Conservation (phyloP, 208 protist species). For the Acanthamoeba castellanii region DNA sequence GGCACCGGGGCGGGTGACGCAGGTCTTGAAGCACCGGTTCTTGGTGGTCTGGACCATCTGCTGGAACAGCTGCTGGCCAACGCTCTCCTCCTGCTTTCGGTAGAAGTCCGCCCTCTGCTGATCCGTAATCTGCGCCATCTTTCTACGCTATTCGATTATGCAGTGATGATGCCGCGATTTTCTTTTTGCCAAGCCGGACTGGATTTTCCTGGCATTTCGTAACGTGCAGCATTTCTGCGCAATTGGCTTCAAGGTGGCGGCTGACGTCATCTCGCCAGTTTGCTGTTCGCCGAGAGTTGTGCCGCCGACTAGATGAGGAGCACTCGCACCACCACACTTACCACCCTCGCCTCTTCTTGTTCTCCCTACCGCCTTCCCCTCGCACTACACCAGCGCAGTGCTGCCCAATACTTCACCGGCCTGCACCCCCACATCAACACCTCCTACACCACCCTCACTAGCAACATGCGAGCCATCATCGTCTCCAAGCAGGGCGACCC, state of each 20-base stretch:
- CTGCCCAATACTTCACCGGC: too few species aligned
- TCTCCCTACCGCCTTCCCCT: neutral
- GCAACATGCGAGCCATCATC: conserved; percentile 64
- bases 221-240: too few species aligned
- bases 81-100: neutral
- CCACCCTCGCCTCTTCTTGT: neutral
- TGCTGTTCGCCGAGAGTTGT: neutral
- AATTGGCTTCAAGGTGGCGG: too few species aligned
- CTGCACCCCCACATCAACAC: neutral
- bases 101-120: conserved; percentile 55
- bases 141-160: neutral
- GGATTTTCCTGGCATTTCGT: neutral
- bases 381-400: neutral
- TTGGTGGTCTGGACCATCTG: conserved; percentile 47
- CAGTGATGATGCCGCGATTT: neutral
- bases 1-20: neutral
- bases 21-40: conserved; percentile 68
- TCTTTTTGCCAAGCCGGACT: neutral
- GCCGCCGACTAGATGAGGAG: neutral
- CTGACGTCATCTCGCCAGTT: too few species aligned
- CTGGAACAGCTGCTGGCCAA: conserved; percentile 40
- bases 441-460: neutral
- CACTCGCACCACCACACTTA: neutral
- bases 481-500: conserved; percentile 44
- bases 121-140: conserved; percentile 30